Percentiles rank a stretch among this genome's conserved stretches.
Conservation (phyloP, 2,329 filamentous ascomycete species). For the Trichophyton equinum region DNA sequence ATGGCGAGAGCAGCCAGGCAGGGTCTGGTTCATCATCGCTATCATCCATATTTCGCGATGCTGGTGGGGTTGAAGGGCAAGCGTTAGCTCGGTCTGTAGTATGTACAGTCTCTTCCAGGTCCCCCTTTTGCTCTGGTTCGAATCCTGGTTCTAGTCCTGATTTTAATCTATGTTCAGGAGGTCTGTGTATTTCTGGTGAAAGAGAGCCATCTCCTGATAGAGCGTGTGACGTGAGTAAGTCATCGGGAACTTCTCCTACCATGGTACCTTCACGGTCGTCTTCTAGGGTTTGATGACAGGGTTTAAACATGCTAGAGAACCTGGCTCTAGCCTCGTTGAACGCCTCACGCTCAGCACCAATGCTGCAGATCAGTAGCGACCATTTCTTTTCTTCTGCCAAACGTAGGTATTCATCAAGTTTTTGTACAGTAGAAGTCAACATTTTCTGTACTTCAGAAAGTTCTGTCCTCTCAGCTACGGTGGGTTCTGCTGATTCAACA, state of each 20-base stretch:
- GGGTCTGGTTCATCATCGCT: slow-evolving; percentile 35
- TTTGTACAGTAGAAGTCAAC: slow-evolving; percentile 36
- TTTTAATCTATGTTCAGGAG: too few species aligned
- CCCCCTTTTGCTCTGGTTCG: too few species aligned
- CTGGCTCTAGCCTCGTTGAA: slow-evolving; percentile 29
- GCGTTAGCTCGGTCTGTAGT: neutral
- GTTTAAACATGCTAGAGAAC: slow-evolving; percentile 25
- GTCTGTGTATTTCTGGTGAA: neutral
- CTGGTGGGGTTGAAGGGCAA: neutral
- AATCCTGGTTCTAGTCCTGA: too few species aligned
- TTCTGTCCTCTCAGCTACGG: neutral
- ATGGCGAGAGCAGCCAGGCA: slow-evolving; percentile 27
- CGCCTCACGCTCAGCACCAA: slow-evolving; percentile 51
- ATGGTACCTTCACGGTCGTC: slow-evolving; percentile 20
- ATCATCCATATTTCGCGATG: slow-evolving; percentile 13
- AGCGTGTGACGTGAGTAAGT: slow-evolving; percentile 23
- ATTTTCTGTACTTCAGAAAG: slow-evolving; percentile 27
- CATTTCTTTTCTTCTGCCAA: slow-evolving; percentile 43
- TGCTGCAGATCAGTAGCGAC: slow-evolving; percentile 50
- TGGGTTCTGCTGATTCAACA: neutral
- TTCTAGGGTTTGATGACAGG: slow-evolving; percentile 6
- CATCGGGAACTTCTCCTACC: slow-evolving; percentile 25
- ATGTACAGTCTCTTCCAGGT: neutral
- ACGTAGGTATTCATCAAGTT: slow-evolving; percentile 39
- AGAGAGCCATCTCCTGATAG: neutral